phyloP scores from a whole-genome alignment of 257 asterid species.

The Salvia rosmarinus region DNA sequence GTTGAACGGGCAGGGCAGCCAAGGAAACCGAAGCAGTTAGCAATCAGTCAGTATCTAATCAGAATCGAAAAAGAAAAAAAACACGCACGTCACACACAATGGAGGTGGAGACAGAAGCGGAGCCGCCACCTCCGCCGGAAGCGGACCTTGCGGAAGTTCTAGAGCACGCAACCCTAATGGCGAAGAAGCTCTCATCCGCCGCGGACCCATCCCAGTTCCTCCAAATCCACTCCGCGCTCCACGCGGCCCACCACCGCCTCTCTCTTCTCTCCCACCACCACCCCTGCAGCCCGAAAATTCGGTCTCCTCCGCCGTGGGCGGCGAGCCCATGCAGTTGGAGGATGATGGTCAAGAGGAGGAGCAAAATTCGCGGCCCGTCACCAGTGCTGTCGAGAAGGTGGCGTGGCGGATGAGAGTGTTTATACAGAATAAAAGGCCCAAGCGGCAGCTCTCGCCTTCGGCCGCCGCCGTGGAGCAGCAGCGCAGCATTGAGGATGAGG shows the following conservation, averaged over 20 bases:
- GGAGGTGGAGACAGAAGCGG: constrained; percentile 48
- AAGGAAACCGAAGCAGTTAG: not conserved
- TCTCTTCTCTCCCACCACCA: constrained; percentile 56
- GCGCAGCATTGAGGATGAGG: too few relatives aligned
- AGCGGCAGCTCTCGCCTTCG: constrained; percentile 65
- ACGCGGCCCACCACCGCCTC: constrained; percentile 60
- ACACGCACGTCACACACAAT: too few relatives aligned
- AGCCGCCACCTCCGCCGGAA: constrained; percentile 32
- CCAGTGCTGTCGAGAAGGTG: constrained; percentile 49
- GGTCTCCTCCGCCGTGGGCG: constrained; percentile 48
- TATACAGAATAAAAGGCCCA: constrained; percentile 67
- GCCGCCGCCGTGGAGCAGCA: constrained; percentile 43
- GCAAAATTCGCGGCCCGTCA: constrained; percentile 42
- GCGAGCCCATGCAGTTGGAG: constrained; percentile 61
- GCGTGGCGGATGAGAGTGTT: constrained; percentile 68
- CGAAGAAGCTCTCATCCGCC: constrained; percentile 59
- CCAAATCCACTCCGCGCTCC: constrained; percentile 63
- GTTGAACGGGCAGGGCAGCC: not conserved
- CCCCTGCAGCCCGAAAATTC: constrained; percentile 49
- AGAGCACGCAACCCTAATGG: constrained; percentile 78
- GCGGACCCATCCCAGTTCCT: constrained; percentile 53
- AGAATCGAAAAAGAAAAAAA: too few relatives aligned
- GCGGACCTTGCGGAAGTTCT: constrained; percentile 49
- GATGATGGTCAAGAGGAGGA: constrained; percentile 46
- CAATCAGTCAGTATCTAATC: not conserved